Base-by-base conservation (phyloP, 257 asterid genomes). In the Knoxia roxburghii region DNA sequence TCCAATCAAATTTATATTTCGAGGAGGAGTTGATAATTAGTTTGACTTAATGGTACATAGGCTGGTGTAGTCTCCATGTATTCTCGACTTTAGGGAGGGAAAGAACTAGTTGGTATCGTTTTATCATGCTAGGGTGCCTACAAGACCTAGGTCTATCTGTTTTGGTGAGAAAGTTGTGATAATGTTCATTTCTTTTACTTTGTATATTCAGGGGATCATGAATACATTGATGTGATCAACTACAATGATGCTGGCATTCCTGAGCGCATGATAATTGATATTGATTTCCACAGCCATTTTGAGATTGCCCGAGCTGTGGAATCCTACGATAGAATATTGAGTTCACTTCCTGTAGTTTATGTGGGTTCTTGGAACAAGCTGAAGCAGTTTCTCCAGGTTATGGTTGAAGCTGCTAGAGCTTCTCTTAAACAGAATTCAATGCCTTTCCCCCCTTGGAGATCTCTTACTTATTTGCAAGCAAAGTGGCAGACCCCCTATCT, bases 371-470 rank as follows among this genome's bases (percentile, higher is more conserved):
- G 78, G 32, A 20, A 81, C 27, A 86, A 79, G 80, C 84, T 89
- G 58, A 76, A 85, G 26, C 91, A 78, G 64, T 80, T 72, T 56
- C 95, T 89, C 63, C 86, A 83, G 67, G 77, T 81, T 61, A 89
- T 89, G 96, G 96, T 80, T 6, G 95, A 89, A 71, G 96, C 96
- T 39, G 88, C 95, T 62, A 78, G 70, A 68, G 79, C 84, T 23
- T 89, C 96, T 50, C 69, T 89, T 64, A 84, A 85, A 63, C 96
- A 89, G 77, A 89, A 86, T 77, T 84, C 89, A 5, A 86, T 89
- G 96, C 96, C 91, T 54, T 81, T 86, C 23, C 95, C 95, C 37
- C 95, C 95, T 15, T 88, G 95, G 95, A 77, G 95, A 73, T 83
- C 95, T 17, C 79, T 82, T 1, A 77, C 84, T 33, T 88, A 85